Base-by-base conservation (phyloP, 1,284 basidiomycete genomes). In the Acaromyces ingoldii region DNA sequence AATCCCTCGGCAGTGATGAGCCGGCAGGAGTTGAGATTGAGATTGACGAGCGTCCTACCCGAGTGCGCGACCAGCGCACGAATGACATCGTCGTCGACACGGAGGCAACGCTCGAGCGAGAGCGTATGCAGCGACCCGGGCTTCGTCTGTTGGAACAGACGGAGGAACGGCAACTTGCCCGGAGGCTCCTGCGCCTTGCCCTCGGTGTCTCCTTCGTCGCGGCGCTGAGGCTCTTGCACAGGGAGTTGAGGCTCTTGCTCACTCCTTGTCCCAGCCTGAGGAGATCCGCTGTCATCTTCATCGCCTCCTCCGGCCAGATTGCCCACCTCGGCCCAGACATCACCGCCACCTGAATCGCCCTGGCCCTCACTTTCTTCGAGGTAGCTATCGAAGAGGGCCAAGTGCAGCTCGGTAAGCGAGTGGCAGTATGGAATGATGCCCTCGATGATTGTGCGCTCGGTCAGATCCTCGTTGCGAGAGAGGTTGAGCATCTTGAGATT, bases 1-100 rank as follows among this genome's bases (percentile, higher is more conserved):
- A 95, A 76, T 1, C 81, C 80, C 9, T 82, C 81, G 29, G 81
- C 79, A 0, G 81, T 80, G 1, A 84, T 79, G 0, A 80, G 67
- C 82, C 85, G 87, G 84, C 88, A 33, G 83, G 86, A 76, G 55
- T 91, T 88, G 62, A 98, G 81, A 60, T 83, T 82, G 24, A 97
- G 80, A 24, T 79, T 70, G 44, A 80, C 77, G n/a, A 97, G 77
- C 1, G 78, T 76, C 4, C 62, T 39, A 0, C 85, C 85, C 2
- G 88, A 89, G 67, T 92, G 89, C 9, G 76, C 72, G 28, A 95
- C 74, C 22, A 95, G 66, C 9, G 85, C 83, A 0, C 67, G 64
- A 3, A 97, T 79, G 0, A 89, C 81, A 1, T 77, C 76, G 30
- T 80, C 80, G 13, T 80, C 78, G 5, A 93, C 78, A 13, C 79